Evolutionary conservation across 768 basidiomycete species (phyloP).

Genomic region (Boletus rubescentipes): DNA sequence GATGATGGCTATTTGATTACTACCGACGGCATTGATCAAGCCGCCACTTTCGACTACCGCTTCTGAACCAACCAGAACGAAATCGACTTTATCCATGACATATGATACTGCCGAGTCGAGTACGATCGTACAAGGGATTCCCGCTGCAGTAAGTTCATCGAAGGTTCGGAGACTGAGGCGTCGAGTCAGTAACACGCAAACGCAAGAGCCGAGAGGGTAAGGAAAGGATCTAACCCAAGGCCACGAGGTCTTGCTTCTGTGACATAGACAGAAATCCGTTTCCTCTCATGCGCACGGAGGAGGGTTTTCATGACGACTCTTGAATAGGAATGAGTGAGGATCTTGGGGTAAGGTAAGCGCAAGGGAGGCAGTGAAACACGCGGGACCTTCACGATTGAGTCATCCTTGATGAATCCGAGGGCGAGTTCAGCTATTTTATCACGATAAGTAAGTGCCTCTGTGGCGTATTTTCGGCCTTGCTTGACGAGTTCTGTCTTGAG

Average conservation of each 20-base stretch:
- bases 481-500: conserved; percentile 81
- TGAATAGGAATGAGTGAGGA: conserved; percentile 96
- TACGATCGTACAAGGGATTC: conserved; percentile 92
- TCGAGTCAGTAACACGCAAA: conserved; percentile 7
- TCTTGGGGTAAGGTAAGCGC: conserved; percentile 46
- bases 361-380: conserved; percentile 14
- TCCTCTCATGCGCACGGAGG: conserved; percentile 83
- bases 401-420: conserved; percentile 94
- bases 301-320: conserved; percentile 94
- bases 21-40: conserved; percentile 88
- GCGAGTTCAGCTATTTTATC: conserved; percentile 86
- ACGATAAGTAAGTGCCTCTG: conserved; percentile 81
- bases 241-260: conserved; percentile 93
- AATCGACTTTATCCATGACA: conserved; percentile 94
- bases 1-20: conserved; percentile 95
- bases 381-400: conserved; percentile 66
- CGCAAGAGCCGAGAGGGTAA: not conserved
- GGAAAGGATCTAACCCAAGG: conserved; percentile 61
- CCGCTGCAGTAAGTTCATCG: conserved; percentile 80
- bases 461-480: conserved; percentile 76
- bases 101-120: conserved; percentile 97
- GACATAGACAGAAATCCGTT: conserved; percentile 96
- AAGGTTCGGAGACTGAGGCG: conserved; percentile 81
- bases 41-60: conserved; percentile 98
- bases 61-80: conserved; percentile 95